These are phyloP conservation scores for Cytauxzoon felis DNA, from an alignment of 169 alveolate species.

Conservation along the genomic window DNA sequence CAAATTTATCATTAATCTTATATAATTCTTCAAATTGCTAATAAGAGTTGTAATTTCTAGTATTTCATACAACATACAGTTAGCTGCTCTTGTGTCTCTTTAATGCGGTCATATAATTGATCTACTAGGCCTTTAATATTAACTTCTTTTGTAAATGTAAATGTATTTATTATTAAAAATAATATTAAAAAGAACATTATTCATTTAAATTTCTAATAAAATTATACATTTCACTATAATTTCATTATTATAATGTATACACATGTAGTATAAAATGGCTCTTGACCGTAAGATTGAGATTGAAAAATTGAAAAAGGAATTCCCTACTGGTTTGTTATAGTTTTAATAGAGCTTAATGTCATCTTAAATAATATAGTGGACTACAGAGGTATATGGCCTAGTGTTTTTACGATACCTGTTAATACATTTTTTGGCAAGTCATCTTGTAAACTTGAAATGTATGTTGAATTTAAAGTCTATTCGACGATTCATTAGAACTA, in stretches of 20 bases:
- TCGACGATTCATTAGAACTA: constrained; percentile 11
- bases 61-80: no score
- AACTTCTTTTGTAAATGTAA: no score
- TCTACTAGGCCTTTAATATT: no score
- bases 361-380: constrained; percentile 1
- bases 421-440: constrained; percentile 10
- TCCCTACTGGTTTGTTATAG: constrained; percentile 21
- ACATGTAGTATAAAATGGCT: not conserved
- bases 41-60: no score
- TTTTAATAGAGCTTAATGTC: no score
- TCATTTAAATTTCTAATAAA: not conserved
- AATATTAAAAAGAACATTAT: not conserved
- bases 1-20: constrained; percentile 7
- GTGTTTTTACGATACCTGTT: constrained; percentile 22
- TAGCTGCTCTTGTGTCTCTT: no score
- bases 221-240: not conserved
- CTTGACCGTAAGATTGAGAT: constrained; percentile 12
- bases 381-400: constrained; percentile 8
- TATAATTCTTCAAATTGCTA: constrained; percentile 21
- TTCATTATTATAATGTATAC: no score
- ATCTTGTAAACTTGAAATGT: constrained; percentile 25
- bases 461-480: not conserved
- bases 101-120: no score
- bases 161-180: no score
- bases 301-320: constrained; percentile 1